phyloP scores from a whole-genome alignment of 441 rosid genomes.

The Lepidium campestre region DNA sequence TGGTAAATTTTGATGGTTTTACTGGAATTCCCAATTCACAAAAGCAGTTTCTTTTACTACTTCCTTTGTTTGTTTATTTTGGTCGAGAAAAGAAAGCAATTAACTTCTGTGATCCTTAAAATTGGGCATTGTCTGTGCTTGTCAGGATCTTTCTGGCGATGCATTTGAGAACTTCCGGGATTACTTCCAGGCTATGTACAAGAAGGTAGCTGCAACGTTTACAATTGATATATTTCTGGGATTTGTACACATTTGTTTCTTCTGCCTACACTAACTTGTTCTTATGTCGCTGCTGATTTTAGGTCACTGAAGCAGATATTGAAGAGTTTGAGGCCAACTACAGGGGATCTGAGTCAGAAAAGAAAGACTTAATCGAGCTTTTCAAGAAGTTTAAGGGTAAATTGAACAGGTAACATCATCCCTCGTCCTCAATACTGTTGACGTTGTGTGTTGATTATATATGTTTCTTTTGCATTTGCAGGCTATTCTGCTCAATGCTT shows the following conservation, averaged over 20 bases:
- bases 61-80: not conserved
- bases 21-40: not conserved
- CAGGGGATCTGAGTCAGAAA: slow-evolving; percentile 92
- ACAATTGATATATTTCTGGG: not conserved
- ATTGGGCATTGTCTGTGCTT: not conserved
- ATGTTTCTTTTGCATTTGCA: slow-evolving; percentile 10
- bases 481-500: slow-evolving; percentile 90
- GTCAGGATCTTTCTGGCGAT: slow-evolving; percentile 80
- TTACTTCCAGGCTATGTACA: slow-evolving; percentile 63
- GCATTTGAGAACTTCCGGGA: slow-evolving; percentile 58
- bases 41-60: not conserved
- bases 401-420: slow-evolving; percentile 57
- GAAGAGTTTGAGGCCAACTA: slow-evolving; percentile 85
- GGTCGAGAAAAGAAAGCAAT: not conserved
- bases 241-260: not conserved
- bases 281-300: not conserved
- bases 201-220: slow-evolving; percentile 38
- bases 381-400: slow-evolving; percentile 60
- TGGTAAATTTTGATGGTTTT: not conserved
- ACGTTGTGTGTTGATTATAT: not conserved
- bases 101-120: not conserved
- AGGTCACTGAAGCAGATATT: slow-evolving; percentile 86
- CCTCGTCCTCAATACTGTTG: not conserved
- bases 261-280: not conserved
- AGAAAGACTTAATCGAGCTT: slow-evolving; percentile 73